phyloP scores from a whole-genome alignment of 257 asterid species.

The Haberlea rhodopensis region DNA sequence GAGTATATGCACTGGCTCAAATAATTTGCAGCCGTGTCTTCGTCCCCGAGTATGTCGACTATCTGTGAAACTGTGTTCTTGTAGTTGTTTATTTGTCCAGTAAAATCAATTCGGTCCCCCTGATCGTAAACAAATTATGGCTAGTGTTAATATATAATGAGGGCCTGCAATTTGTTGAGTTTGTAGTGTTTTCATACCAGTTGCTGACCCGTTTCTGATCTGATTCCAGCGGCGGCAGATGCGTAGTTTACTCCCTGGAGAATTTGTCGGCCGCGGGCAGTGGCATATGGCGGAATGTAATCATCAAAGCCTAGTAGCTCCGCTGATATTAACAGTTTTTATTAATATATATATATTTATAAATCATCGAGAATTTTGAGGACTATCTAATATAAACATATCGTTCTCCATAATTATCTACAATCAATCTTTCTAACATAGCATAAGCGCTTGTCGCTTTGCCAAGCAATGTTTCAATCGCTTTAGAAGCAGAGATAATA shows the following conservation, averaged over 20 bases:
- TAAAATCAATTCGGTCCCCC: conserved; percentile 67
- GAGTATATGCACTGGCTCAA: conserved; percentile 50
- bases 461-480: no score
- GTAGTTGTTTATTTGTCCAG: conserved; percentile 70
- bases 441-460: no score
- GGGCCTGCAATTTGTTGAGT: background rate
- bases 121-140: background rate
- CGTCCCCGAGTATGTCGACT: conserved; percentile 49
- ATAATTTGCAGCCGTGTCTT: conserved; percentile 40
- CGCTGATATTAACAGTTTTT: conserved; percentile 33
- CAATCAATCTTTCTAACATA: no score
- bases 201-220: conserved; percentile 80
- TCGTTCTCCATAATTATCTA: no score
- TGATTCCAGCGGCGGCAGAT: conserved; percentile 85
- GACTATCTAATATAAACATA: no score
- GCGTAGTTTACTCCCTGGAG: conserved; percentile 79
- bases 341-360: no score
- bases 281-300: conserved; percentile 56
- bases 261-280: conserved; percentile 53
- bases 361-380: no score
- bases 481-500: no score
- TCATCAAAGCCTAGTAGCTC: conserved; percentile 64
- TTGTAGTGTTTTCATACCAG: conserved; percentile 37
- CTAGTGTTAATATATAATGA: background rate
- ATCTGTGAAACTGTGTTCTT: conserved; percentile 65